Conservation (phyloP, 2,329 filamentous ascomycete species). For the Penicillium sp. region DNA sequence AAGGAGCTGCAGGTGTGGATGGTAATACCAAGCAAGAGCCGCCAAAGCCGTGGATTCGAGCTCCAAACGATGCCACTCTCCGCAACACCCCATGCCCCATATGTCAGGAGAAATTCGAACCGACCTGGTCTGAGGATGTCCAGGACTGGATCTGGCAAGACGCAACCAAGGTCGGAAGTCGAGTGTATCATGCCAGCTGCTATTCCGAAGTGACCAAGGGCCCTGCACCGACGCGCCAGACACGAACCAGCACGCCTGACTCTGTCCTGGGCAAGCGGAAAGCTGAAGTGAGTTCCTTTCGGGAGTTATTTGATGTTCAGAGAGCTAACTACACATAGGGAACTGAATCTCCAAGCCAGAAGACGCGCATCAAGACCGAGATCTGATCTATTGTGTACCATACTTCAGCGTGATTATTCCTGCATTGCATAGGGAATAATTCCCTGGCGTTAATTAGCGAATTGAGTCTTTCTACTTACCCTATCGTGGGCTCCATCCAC, state of each 20-base stretch:
- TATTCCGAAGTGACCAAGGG: constrained; percentile 75
- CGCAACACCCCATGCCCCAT: constrained; percentile 83
- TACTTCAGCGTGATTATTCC: neutral
- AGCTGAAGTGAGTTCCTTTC: constrained; percentile 55
- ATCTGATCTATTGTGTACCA: constrained; percentile 13
- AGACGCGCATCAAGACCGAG: constrained; percentile 43
- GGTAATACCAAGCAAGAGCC: constrained; percentile 54
- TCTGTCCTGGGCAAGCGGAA: constrained; percentile 71
- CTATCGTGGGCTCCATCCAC: neutral
- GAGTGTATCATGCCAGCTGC: constrained; percentile 87
- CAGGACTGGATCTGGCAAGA: constrained; percentile 98
- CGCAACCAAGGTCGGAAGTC: constrained; percentile 70
- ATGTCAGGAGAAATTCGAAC: constrained; percentile 92
- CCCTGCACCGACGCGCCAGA: constrained; percentile 37
- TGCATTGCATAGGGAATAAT: constrained; percentile 6
- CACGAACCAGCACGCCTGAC: constrained; percentile 57
- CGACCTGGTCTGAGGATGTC: constrained; percentile 84
- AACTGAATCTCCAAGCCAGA: constrained; percentile 36
- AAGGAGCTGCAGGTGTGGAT: constrained; percentile 42
- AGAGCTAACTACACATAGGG: constrained; percentile 22
- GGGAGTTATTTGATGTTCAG: neutral
- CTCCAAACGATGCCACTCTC: constrained; percentile 73
- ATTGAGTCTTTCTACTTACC: neutral
- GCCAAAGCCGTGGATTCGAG: constrained; percentile 70
- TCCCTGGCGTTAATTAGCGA: constrained; percentile 7